Conservation (phyloP, 2,329 filamentous ascomycete genomes). For the Neonectria sp. region DNA sequence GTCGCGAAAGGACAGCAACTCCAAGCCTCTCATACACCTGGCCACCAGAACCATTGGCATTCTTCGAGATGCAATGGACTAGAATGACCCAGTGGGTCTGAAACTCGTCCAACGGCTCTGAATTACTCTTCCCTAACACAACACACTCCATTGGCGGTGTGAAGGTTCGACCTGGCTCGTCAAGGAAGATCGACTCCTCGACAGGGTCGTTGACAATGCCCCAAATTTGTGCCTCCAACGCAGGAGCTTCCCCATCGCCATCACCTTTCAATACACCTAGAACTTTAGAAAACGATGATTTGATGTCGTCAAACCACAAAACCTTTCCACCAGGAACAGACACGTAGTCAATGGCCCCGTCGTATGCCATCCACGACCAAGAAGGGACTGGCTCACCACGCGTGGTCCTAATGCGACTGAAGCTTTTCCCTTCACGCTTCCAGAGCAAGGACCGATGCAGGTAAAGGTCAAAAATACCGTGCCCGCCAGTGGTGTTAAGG, state of each 20-base stretch:
- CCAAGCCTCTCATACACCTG: constrained; percentile 13
- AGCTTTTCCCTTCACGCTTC: background rate
- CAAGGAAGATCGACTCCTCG: constrained; percentile 5
- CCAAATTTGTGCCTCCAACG: constrained; percentile 9
- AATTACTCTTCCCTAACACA: constrained; percentile 1
- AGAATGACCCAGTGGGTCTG: constrained; percentile 15
- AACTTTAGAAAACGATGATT: background rate
- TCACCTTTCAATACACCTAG: too few relatives aligned
- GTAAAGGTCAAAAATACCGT: constrained; percentile 12
- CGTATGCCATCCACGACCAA: constrained; percentile 30
- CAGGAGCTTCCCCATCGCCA: background rate
- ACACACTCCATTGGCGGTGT: background rate
- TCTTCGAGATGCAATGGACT: constrained; percentile 4
- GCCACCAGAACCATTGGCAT: background rate
- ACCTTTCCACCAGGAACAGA: constrained; percentile 7
- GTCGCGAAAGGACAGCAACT: constrained; percentile 10
- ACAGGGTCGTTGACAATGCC: constrained; percentile 7
- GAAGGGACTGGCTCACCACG: constrained; percentile 9
- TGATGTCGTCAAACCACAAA: background rate
- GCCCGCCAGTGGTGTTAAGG: constrained; percentile 5
- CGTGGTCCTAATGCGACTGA: background rate
- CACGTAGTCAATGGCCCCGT: constrained; percentile 15
- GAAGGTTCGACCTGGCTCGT: background rate
- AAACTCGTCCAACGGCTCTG: background rate
- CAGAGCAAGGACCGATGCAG: constrained; percentile 17